phyloP scores from a whole-genome alignment of 2,329 filamentous ascomycete genomes.

The Alternaria brassicicola region DNA sequence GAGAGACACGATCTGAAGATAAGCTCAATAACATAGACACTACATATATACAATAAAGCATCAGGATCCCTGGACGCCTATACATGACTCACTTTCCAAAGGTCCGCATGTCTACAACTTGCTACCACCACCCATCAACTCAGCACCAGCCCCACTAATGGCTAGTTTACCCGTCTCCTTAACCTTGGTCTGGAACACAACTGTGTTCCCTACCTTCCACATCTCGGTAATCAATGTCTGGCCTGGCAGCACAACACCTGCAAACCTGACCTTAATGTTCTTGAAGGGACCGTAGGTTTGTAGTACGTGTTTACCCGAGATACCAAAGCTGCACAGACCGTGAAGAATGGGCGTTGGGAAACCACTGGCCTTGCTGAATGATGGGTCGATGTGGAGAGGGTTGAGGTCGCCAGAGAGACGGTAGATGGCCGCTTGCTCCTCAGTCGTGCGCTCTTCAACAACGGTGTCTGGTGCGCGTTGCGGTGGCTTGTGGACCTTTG shows the following conservation, averaged over 20 bases:
- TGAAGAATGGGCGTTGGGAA: conserved; percentile 95
- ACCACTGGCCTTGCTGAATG: conserved; percentile 91
- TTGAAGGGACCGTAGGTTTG: conserved; percentile 81
- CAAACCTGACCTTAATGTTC: conserved; percentile 93
- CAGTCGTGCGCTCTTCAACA: conserved; percentile 82
- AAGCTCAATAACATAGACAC: conserved; percentile 1
- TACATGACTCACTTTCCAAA: neutral
- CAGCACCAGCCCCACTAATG: conserved; percentile 79
- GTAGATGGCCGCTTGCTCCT: conserved; percentile 93
- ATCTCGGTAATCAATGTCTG: conserved; percentile 91
- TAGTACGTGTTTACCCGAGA: conserved; percentile 88
- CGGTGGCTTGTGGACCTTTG: conserved; percentile 78
- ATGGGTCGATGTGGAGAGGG: conserved; percentile 93
- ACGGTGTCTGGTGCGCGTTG: conserved; percentile 78
- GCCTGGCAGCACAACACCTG: conserved; percentile 82
- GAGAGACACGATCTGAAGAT: neutral
- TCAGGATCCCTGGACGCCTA: neutral
- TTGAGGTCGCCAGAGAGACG: conserved; percentile 93
- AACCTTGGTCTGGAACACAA: conserved; percentile 86
- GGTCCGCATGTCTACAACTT: conserved; percentile 39
- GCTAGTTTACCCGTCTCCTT: conserved; percentile 92
- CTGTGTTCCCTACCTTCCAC: conserved; percentile 83
- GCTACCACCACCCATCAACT: conserved; percentile 64
- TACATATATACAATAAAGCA: conserved; percentile 7
- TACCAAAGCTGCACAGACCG: conserved; percentile 93